Evolutionary conservation across 2,329 filamentous ascomycete genomes (phyloP), one percentile per base, ranked within the genome.

Genomic region (Delphinella strobiligena): DNA sequence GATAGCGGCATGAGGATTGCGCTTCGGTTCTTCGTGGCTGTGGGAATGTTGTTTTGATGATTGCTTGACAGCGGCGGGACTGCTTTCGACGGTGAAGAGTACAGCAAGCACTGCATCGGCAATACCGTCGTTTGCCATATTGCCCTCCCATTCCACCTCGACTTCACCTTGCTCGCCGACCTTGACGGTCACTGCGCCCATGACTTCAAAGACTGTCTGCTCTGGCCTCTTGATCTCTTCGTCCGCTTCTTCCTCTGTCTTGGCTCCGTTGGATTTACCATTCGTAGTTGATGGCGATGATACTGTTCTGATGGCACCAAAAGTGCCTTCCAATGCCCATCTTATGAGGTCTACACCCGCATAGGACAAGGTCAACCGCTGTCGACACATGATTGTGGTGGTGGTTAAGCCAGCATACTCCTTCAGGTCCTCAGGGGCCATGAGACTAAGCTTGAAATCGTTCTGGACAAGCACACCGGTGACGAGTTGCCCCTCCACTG

Each of bases 331-430:
- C 0, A 98, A 71, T 2, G 85, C 86, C 91, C 91, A 98, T 52
- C 79, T 80, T 49, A 98, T 88, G 31, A 98, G 69, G 40, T 94
- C 89, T 40, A 93, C 75, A 38, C 88, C 88, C 1, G 89, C 91
- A 3, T 88, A 86, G 49, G 78, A 87, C 8, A 98, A 74, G 0
- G 78, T 89, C 45, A 98, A 74, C 44, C 86, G 82, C 60, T 98
- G 89, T 51, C 86, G 87, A 68, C 91, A 98, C 12, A 80, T 77
- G 42, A 98, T 89, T 1, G 84, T 93, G 0, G 91, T 96, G 0
- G 91, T 96, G 2, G 87, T 95, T 19, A 98, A 67, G n/a, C 91
- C 91, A 1, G 91, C 91, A 57, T 94, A 98, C 61, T 98, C 91
- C 45, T 87, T 80, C 24, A 98, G 69, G 56, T 98, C 91, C 51